Base-by-base conservation (phyloP, 1,284 basidiomycete genomes). In the Pseudozyma sp. region DNA sequence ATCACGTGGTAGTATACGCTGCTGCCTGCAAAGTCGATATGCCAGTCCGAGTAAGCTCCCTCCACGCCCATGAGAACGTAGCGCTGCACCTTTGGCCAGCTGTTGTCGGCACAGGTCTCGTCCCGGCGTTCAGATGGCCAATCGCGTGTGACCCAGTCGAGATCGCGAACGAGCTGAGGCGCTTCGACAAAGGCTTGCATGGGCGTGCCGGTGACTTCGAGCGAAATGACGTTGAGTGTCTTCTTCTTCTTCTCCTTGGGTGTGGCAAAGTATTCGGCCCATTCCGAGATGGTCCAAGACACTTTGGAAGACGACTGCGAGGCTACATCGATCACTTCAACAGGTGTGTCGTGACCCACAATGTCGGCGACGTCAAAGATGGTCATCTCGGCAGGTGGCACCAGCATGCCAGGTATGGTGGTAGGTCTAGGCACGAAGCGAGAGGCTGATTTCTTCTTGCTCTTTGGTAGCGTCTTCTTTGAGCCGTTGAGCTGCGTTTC, bases 121-220 rank as follows among this genome's bases (percentile, higher is more conserved):
- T 72, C 71, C 11, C 81, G 84, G 42, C 80, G 71, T 48, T 82
- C 70, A 48, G 59, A 31, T 0, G 93, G 94, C 96, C 96, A 99
- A 85, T 91, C 93, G 76, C 92, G 93, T 82, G 97, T 94, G 11
- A 97, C 95, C 96, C 96, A 99, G 81, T 97, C 96, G 69, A 97
- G 86, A 65, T 97, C 93, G 67, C 92, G 89, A 19, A 82, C 77
- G 14, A 82, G 52, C 38, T 89, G 89, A 0, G 96, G 96, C 8
- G 95, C 93, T 8, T 91, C 86, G 25, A 99, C 91, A 80, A 89
- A 88, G 70, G 92, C 89, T 7, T 90, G 91, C 31, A 95, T 87
- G 39, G 89, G 87, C 1, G 92, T 93, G 2, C 91, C 91, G 0
- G 91, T 91, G 38, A 95, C 90, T 84, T 95, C 93, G 55, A 95